Evolutionary conservation across 2,329 filamentous ascomycete species (phyloP).

Genomic region (Stromatinia cepivora): DNA sequence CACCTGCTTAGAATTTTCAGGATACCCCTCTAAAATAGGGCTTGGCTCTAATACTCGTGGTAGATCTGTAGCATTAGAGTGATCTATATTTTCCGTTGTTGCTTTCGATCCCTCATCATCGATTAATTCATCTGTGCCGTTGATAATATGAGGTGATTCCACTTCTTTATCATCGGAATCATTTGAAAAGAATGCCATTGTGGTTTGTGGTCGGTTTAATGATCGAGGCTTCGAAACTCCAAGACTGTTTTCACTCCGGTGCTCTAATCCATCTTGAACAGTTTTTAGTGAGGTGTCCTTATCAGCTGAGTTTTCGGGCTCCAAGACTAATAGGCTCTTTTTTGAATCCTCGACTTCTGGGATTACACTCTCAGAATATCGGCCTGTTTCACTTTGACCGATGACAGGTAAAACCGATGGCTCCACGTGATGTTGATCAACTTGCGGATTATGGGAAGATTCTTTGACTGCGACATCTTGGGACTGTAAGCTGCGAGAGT

Average conservation of each 20-base stretch:
- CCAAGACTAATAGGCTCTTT: background rate
- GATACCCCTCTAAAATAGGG: background rate
- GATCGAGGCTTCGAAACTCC: background rate
- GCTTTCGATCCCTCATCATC: background rate
- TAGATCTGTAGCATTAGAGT: slow-evolving; percentile 19
- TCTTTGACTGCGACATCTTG: background rate
- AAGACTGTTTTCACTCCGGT: background rate
- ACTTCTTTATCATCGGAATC: background rate
- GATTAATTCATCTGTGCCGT: slow-evolving; percentile 25
- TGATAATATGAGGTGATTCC: slow-evolving; percentile 25
- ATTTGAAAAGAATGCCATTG: background rate
- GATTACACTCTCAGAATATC: background rate
- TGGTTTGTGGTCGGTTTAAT: background rate
- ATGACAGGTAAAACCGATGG: background rate
- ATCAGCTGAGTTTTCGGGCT: too few species aligned
- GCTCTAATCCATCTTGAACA: background rate
- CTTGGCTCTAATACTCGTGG: slow-evolving; percentile 13
- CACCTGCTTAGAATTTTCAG: background rate
- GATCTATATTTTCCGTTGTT: slow-evolving; percentile 1
- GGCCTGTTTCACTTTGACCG: background rate
- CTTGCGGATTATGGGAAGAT: background rate
- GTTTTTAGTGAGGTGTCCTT: background rate
- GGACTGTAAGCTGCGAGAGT: background rate
- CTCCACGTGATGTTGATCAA: background rate
- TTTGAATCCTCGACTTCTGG: background rate